Base-by-base conservation (phyloP, 2,329 filamentous ascomycete species). In the Fusarium compactum region DNA sequence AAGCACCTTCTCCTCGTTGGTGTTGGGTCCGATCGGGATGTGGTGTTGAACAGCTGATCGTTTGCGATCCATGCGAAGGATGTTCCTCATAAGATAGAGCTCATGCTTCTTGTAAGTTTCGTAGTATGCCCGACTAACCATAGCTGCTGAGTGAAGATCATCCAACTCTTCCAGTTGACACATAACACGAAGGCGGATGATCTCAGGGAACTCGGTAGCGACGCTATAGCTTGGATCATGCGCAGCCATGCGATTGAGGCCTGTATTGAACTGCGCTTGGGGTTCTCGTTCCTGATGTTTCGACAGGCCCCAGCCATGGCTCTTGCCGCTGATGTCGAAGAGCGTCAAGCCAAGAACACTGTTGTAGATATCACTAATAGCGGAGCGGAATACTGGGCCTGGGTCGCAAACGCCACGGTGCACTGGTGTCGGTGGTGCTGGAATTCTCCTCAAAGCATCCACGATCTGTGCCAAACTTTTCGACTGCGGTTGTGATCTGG, bases 291-390 rank as follows among this genome's bases (percentile, higher is more conserved):
- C 75, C 40, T 70, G 71, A 54, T 82, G 76, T 68, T 82, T 82
- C 4, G 82, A 84, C 4, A 87, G 63, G 0, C 80, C 85, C 85
- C 85, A 87, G 8, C 85, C 85, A 32, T 84, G 83, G 41, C 80
- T 80, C 69, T 80, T 80, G 0, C 84, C 84, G 18, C 81, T 84
- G 1, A 87, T 80, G 30, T 87, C 85, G 47, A 81, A 77, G 0
- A 87, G 78, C 4, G 84, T 86, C 7, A 87, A 65, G 0, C 85
- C 86, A 9, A 77, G 74, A 5, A 87, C 80, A 57, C 85, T 86
- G 56, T 85, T 85, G 60, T 82, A 85, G 3, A 87, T 83, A 61
- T 87, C 85, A 27, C 80, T 82, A 12, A 87, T 77, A 9, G 84
- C 81, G 7, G 79, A 78, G 11, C 84, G 80, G 54, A 88, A 86